Evolutionary conservation across 2,329 filamentous ascomycete species (phyloP), one percentile per base, ranked within the genome.

Genomic region (Stachybotrys echinatus): DNA sequence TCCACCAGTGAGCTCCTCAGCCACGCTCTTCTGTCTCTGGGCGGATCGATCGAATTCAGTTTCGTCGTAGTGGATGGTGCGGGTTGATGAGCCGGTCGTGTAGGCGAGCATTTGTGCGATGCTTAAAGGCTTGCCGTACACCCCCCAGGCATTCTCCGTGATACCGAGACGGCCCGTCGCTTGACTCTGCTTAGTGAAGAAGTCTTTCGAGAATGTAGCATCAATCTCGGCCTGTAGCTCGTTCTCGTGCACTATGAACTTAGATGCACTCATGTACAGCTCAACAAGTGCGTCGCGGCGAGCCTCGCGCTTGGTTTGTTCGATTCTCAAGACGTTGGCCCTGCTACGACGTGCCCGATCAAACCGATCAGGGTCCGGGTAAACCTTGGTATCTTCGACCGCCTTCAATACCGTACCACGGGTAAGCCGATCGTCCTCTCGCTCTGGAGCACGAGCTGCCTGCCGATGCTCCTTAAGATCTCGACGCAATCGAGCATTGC

Each of bases 261-360:
- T 75, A 22, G 87, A 81, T 5, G 94, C 91, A 59, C 91, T 88
- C 72, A 94, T 88, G 71, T 99, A 99, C 12, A 99, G 79, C 51
- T 89, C 84, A 69, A 96, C 89, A 23, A 99, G 72, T 17, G 85
- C 80, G 56, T 92, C 83, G 53, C 81, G 77, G 47, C 87, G 81
- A 48, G 77, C 75, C 51, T 84, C 76, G 42, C 76, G 74, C 63
- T 84, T 83, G 10, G 57, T 45, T 12, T 49, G 56, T 48, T 72
- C 66, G 10, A 68, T 70, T 27, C 74, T 66, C 40, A 77, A 66
- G 14, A 72, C 69, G 14, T 67, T 66, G 14, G 74, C 72, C 42
- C 68, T 70, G 45, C 73, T 73, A 44, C 63, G 68, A 23, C 72
- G 66, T n/a, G 79, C 76, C 48, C 78, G 76, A 49, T 71, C 65